Percentiles rank a stretch among this genome's conserved stretches.
These are phyloP conservation scores for Psidium friedrichsthalianum DNA, from an alignment of 345 rosid genomes.

Conservation along the genomic window DNA sequence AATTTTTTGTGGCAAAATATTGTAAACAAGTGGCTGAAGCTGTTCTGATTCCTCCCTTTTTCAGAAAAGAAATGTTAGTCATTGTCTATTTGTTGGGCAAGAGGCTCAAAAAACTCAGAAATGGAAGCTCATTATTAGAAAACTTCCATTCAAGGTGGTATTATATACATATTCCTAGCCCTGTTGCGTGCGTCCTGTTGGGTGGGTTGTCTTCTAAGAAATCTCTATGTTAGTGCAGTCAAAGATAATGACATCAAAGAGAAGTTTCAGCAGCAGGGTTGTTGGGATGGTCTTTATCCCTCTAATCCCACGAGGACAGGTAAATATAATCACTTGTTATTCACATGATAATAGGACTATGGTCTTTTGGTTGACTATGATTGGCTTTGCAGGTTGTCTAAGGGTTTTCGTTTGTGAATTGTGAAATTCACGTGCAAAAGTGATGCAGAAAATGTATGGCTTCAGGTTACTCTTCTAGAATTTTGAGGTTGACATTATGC, in stretches of 20 bases:
- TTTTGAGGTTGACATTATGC: neutral
- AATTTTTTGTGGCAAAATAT: neutral
- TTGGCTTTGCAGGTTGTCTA: conserved; percentile 52
- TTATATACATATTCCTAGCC: neutral
- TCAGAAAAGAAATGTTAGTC: neutral
- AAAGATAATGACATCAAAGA: conserved; percentile 45
- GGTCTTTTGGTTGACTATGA: neutral
- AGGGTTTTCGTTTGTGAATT: conserved; percentile 93
- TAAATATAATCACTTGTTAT: conserved; percentile 11
- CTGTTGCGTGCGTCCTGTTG: neutral
- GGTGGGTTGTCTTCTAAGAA: neutral
- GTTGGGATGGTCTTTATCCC: conserved; percentile 89
- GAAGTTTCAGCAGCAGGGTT: conserved; percentile 66
- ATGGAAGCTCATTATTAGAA: conserved; percentile 89
- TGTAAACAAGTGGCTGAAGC: neutral
- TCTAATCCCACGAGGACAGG: conserved; percentile 48
- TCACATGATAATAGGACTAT: neutral
- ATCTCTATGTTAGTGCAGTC: conserved; percentile 30
- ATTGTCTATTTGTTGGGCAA: conserved; percentile 23
- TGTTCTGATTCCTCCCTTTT: neutral
- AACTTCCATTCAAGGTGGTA: conserved; percentile 84
- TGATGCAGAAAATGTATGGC: conserved; percentile 75
- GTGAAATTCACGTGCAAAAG: conserved; percentile 84
- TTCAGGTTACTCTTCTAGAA: neutral
- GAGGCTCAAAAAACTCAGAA: conserved; percentile 98